Conservation (phyloP, 1,284 basidiomycete species). For the Mycena sp. region DNA sequence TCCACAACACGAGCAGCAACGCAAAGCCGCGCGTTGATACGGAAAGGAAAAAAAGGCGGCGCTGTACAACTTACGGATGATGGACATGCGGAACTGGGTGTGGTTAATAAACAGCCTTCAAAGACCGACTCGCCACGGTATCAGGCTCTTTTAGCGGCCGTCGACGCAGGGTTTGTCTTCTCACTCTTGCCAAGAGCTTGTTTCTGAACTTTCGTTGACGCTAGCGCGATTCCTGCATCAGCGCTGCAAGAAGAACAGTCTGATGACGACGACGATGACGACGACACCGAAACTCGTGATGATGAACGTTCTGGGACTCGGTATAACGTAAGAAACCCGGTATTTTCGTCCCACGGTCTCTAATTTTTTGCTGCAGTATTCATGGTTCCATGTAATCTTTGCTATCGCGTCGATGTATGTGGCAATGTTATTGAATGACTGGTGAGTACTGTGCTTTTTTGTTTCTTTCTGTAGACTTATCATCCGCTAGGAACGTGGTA, state of each 20-base stretch:
- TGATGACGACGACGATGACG: constrained; percentile 81
- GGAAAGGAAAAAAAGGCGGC: constrained; percentile 70
- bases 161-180: constrained; percentile 85
- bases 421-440: constrained; percentile 98
- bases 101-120: constrained; percentile 88
- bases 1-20: constrained; percentile 97
- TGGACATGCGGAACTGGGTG: constrained; percentile 70
- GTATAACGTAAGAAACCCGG: constrained; percentile 79
- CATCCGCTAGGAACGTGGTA: constrained; percentile 80
- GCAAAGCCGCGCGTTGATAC: constrained; percentile 90
- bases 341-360: neutral
- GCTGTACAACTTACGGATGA: constrained; percentile 71
- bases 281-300: constrained; percentile 81
- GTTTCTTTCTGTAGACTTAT: constrained; percentile 18
- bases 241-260: constrained; percentile 87
- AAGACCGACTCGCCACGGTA: constrained; percentile 91
- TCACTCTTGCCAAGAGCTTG: neutral
- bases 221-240: constrained; percentile 92
- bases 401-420: constrained; percentile 98
- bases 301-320: constrained; percentile 97
- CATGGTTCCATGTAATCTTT: constrained; percentile 99
- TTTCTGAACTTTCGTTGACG: neutral
- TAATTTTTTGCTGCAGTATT: constrained; percentile 67
- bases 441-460: constrained; percentile 63
- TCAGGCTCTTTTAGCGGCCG: constrained; percentile 94